Evolutionary conservation across 495 filamentous ascomycete species (phyloP), one percentile per base, ranked within the genome.

Genomic region (Aspergillus egyptiacus): DNA sequence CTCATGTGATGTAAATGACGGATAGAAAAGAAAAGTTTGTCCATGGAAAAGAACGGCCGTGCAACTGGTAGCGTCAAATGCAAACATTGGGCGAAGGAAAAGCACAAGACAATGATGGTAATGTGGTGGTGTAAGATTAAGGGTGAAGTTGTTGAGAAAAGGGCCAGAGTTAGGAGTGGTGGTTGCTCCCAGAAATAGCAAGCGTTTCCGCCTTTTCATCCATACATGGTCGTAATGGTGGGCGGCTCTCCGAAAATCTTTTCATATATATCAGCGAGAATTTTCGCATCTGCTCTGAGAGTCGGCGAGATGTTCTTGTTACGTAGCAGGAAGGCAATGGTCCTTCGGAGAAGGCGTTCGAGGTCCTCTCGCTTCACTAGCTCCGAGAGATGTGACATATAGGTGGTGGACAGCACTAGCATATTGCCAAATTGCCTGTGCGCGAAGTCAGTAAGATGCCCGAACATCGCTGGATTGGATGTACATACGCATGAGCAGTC

Each of bases 351-450:
- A 3, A 79, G 67, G 3, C 60, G 51, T 2, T 69, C 71, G 2
- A 94, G 69, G 2, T 60, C 59, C 0, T 73, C 59, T 38, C 60
- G 60, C 7, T 74, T 58, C 35, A 91, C 73, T 15, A 77, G 71
- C 7, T 66, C 57, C 2, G 56, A 59, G 0, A 89, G 76, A 25
- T 72, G 39, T 48, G 79, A 67, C 82, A 77, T 63, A 63, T 80
- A 91, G 4, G 83, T 86, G 1, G 91, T 89, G 17, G 87, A 80
- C 2, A 98, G 80, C 5, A 91, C 86, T 34, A 97, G 71, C 60
- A 96, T 82, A 61, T 97, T 98, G 41, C 93, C 93, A 66, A 95
- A 98, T 90, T 97, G 93, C 8, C 91, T 96, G 49, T 31, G 8
- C 22, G 6, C 5, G 24, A 44, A 0, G 48, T 55, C 28, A 56